Percentiles rank a stretch among this genome's conserved stretches.
phyloP scores from a whole-genome alignment of 1,284 basidiomycete species.

The Sanghuangporus baumii region DNA sequence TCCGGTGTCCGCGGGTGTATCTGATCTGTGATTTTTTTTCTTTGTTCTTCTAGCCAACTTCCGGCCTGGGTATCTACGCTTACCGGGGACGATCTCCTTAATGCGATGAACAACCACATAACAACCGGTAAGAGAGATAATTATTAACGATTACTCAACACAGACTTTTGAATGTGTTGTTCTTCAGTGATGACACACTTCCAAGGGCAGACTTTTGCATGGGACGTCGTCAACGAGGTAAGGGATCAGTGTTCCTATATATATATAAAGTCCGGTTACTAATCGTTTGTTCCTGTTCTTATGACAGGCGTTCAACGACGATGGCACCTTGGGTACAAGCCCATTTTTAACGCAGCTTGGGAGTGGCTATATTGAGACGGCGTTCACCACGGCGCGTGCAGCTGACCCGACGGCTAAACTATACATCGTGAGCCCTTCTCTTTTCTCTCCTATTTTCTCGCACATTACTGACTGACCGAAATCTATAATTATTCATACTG shows the following conservation, averaged over 20 bases:
- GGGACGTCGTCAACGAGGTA: slow-evolving; percentile 37
- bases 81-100: background rate
- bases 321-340: slow-evolving; percentile 43
- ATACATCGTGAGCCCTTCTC: slow-evolving; percentile 24
- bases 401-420: slow-evolving; percentile 33
- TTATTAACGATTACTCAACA: background rate
- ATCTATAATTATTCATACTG: background rate
- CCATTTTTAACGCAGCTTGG: slow-evolving; percentile 46
- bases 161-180: background rate
- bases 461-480: background rate
- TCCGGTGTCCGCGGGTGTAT: slow-evolving; percentile 36
- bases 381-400: slow-evolving; percentile 37
- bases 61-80: slow-evolving; percentile 30
- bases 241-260: background rate
- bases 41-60: slow-evolving; percentile 32
- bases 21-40: slow-evolving; percentile 28
- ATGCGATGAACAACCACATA: slow-evolving; percentile 12
- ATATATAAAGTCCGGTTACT: background rate
- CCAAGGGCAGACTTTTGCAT: slow-evolving; percentile 42
- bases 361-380: slow-evolving; percentile 36
- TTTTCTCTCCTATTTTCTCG: background rate
- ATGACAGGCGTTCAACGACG: slow-evolving; percentile 50
- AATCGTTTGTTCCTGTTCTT: too few species aligned
- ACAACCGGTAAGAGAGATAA: slow-evolving; percentile 6
- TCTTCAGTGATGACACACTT: slow-evolving; percentile 24